A percentile compares a stretch with the other conserved stretches of the same genome.
phyloP scores from a whole-genome alignment of 2,329 filamentous ascomycete species.

The Colletotrichum graminicola region DNA sequence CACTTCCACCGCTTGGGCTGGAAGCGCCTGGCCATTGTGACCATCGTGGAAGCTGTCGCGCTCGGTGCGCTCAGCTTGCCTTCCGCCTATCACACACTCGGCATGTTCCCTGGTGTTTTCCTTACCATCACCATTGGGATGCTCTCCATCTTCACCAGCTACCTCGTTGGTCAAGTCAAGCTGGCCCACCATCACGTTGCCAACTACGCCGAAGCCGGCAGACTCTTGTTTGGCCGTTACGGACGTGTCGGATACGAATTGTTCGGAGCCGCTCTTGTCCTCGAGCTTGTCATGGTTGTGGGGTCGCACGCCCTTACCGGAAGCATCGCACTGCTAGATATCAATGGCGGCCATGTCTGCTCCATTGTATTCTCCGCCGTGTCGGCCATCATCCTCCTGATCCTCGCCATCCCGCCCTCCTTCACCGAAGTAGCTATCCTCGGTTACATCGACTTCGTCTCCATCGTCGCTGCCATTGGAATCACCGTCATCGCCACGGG shows the following conservation, averaged over 20 bases:
- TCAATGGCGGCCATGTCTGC: slow-evolving; percentile 68
- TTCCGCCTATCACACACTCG: slow-evolving; percentile 63
- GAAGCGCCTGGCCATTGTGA: slow-evolving; percentile 67
- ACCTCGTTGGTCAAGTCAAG: slow-evolving; percentile 63
- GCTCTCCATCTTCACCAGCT: slow-evolving; percentile 61
- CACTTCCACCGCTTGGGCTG: slow-evolving; percentile 68
- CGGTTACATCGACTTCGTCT: slow-evolving; percentile 69
- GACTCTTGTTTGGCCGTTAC: slow-evolving; percentile 63
- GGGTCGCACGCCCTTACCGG: slow-evolving; percentile 80
- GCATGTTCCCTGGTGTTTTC: slow-evolving; percentile 64
- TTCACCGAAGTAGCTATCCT: slow-evolving; percentile 64
- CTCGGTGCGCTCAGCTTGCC: slow-evolving; percentile 66
- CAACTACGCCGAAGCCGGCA: slow-evolving; percentile 77
- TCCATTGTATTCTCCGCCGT: slow-evolving; percentile 60
- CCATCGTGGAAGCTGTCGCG: slow-evolving; percentile 69
- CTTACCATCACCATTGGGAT: slow-evolving; percentile 58
- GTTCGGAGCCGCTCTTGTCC: slow-evolving; percentile 69
- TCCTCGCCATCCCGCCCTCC: slow-evolving; percentile 61
- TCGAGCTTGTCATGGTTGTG: slow-evolving; percentile 77
- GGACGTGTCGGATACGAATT: slow-evolving; percentile 71
- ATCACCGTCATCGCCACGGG: slow-evolving; percentile 51
- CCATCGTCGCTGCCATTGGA: slow-evolving; percentile 69
- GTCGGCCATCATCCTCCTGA: slow-evolving; percentile 59
- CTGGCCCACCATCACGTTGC: slow-evolving; percentile 67
- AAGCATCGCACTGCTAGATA: slow-evolving; percentile 74